These are phyloP conservation scores for Lathyrus tuberosus DNA, from an alignment of 306 rosid species.

Conservation along the genomic window DNA sequence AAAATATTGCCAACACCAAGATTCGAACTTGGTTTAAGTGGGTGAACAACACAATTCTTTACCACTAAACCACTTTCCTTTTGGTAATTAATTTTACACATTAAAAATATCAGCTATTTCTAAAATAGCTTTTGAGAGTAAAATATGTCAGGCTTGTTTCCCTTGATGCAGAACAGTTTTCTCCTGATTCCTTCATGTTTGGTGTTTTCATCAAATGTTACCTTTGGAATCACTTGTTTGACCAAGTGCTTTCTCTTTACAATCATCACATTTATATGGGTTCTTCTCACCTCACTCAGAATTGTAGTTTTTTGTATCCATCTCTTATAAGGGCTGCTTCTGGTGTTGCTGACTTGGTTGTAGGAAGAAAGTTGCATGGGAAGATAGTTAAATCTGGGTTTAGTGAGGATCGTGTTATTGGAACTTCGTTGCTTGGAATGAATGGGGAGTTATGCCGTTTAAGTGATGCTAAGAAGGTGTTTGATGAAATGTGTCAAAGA, in stretches of 20 bases:
- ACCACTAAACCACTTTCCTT: no score
- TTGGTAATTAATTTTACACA: no score
- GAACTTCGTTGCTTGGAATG: slow-evolving; percentile 67
- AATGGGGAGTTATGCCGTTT: slow-evolving; percentile 66
- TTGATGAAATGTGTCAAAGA: slow-evolving; percentile 64
- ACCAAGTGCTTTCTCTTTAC: slow-evolving; percentile 58
- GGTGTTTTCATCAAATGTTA: slow-evolving; percentile 74
- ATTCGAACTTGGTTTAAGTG: no score
- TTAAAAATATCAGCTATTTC: no score
- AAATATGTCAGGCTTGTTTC: no score
- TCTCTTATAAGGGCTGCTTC: slow-evolving; percentile 72
- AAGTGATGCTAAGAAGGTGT: slow-evolving; percentile 60
- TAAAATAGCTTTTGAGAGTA: no score
- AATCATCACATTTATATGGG: slow-evolving; percentile 45
- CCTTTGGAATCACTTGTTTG: slow-evolving; percentile 55
- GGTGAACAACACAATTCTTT: no score
- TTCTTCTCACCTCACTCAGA: slow-evolving; percentile 25
- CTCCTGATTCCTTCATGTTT: no score
- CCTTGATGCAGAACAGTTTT: no score
- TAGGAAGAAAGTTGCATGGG: slow-evolving; percentile 71
- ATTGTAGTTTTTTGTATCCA: slow-evolving; percentile 62
- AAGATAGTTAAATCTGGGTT: slow-evolving; percentile 67
- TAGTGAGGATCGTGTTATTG: slow-evolving; percentile 58
- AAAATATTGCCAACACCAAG: no score
- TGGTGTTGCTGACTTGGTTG: slow-evolving; percentile 51